phyloP scores from a whole-genome alignment of 495 filamentous ascomycete genomes.

The Penicillium desertorum region DNA sequence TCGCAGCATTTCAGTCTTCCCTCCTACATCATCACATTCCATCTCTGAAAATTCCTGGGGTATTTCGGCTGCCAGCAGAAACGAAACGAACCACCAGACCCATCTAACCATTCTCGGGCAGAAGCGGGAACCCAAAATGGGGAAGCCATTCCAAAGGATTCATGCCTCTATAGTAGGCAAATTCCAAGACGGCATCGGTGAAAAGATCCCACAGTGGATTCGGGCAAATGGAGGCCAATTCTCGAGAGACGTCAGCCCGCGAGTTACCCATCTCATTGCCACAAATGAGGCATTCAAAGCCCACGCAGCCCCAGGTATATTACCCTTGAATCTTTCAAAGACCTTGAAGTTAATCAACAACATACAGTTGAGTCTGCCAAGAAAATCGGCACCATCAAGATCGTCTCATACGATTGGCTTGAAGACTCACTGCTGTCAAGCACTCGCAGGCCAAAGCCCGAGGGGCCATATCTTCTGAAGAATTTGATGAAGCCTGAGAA shows the following conservation, averaged over 20 bases:
- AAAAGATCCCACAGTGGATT: constrained; percentile 57
- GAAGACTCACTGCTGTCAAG: constrained; percentile 49
- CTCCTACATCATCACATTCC: background rate
- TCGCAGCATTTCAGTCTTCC: background rate
- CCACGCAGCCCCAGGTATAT: constrained; percentile 45
- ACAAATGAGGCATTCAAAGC: constrained; percentile 52
- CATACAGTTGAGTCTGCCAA: constrained; percentile 46
- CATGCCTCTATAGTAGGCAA: constrained; percentile 37
- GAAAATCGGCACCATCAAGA: constrained; percentile 39
- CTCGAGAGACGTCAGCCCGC: constrained; percentile 35
- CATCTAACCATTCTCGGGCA: background rate
- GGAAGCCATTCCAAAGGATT: constrained; percentile 33
- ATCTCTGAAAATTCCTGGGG: too few species aligned
- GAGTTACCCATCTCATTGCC: constrained; percentile 61
- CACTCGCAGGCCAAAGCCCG: constrained; percentile 33
- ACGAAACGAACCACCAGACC: background rate
- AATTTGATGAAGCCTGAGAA: constrained; percentile 33
- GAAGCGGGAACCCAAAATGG: constrained; percentile 24
- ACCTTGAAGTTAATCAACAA: background rate
- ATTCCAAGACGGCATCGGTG: constrained; percentile 35
- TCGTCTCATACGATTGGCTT: constrained; percentile 65
- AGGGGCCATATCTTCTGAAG: constrained; percentile 47
- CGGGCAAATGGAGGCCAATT: constrained; percentile 51
- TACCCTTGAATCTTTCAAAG: constrained; percentile 1
- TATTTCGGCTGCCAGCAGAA: background rate